phyloP scores from a whole-genome alignment of 352 stramenopile species.

The Blastocystis sp. region DNA sequence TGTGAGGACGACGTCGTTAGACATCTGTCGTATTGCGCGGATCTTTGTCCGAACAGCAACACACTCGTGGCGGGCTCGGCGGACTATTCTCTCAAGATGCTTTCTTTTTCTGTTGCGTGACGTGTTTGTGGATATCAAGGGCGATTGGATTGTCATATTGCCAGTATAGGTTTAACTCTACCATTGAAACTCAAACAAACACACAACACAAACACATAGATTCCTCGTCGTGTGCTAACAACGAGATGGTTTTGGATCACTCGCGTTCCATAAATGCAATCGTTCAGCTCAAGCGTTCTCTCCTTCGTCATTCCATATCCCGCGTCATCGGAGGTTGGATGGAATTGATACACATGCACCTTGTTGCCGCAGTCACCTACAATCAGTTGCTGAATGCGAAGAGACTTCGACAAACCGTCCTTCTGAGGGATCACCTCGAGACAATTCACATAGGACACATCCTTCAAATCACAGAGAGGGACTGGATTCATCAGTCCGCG shows the following conservation, averaged over 20 bases:
- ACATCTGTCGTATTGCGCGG: slow-evolving; percentile 18
- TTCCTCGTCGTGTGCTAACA: background rate
- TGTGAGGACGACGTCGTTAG: background rate
- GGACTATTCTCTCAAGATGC: slow-evolving; percentile 14
- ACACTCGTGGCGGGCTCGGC: background rate
- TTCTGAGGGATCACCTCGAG: background rate
- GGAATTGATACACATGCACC: slow-evolving; percentile 11
- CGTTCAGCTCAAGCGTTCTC: background rate
- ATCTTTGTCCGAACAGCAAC: background rate
- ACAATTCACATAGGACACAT: background rate
- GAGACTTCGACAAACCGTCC: background rate
- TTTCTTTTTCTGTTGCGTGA: background rate
- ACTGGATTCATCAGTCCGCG: background rate
- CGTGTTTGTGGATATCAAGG: background rate
- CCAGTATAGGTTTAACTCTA: too few species aligned
- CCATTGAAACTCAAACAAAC: too few species aligned
- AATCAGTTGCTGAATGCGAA: background rate
- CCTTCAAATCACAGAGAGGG: background rate
- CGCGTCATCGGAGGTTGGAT: background rate
- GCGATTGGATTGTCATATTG: too few species aligned
- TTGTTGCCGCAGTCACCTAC: slow-evolving; percentile 3
- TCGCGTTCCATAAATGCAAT: background rate
- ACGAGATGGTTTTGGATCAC: background rate
- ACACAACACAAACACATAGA: slow-evolving; percentile 32
- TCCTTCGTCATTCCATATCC: background rate